Conservation (phyloP, 495 filamentous ascomycete genomes). For the Poronia punctata region DNA sequence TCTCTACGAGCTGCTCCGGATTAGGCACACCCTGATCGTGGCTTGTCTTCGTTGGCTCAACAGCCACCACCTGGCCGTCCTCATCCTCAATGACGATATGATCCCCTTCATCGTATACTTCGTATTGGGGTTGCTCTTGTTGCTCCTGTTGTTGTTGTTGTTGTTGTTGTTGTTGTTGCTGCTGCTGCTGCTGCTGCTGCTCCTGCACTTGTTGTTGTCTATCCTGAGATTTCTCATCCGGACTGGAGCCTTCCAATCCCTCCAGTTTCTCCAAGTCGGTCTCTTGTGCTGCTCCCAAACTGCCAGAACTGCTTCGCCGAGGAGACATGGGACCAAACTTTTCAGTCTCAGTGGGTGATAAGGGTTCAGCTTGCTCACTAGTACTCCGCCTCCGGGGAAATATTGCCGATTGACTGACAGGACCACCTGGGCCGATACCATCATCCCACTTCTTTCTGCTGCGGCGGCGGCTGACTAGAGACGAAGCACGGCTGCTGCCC, state of each 20-base stretch:
- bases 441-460: slow-evolving; percentile 63
- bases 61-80: slow-evolving; percentile 74
- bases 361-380: slow-evolving; percentile 22
- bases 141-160: too few relatives aligned
- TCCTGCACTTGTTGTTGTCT: too few relatives aligned
- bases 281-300: slow-evolving; percentile 10
- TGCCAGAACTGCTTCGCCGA: slow-evolving; percentile 20
- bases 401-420: slow-evolving; percentile 87
- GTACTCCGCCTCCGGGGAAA: slow-evolving; percentile 55
- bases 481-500: slow-evolving; percentile 50
- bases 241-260: slow-evolving; percentile 16
- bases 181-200: too few relatives aligned
- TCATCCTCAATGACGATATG: slow-evolving; percentile 78
- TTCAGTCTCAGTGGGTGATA: slow-evolving; percentile 19
- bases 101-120: slow-evolving; percentile 77
- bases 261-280: slow-evolving; percentile 16
- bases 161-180: too few relatives aligned
- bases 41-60: slow-evolving; percentile 17
- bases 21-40: slow-evolving; percentile 15
- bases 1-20: slow-evolving; percentile 12
- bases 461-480: slow-evolving; percentile 52
- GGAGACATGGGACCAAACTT: slow-evolving; percentile 14
- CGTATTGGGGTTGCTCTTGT: slow-evolving; percentile 41
- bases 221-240: slow-evolving; percentile 17
- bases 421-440: slow-evolving; percentile 74